Base-by-base conservation (phyloP, 1,284 basidiomycete species). In the Dichomitus squalens region DNA sequence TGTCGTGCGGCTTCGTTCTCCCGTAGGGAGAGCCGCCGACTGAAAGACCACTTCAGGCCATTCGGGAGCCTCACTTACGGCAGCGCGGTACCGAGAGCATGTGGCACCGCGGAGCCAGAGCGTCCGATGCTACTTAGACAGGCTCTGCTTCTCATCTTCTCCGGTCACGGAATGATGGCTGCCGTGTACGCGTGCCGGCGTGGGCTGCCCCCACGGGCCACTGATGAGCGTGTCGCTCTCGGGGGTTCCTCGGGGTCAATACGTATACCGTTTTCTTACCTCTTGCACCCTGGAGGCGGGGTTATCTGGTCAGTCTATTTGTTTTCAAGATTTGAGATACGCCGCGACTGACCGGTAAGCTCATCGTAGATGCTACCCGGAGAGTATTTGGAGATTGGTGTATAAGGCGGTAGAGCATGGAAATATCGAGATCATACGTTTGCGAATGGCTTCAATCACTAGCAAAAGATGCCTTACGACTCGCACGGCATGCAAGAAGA, bases 81-180 rank as follows among this genome's bases (percentile, higher is more conserved):
- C 58, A 58, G 25, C 35, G 58, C 61, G 61, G 61, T 35, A 43
- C 61, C 61, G 58, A 60, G 27, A 40, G 44, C 47, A 46, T 31
- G 35, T 16, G 39, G 31, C 20, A 27, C 41, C 38, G 40, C 36
- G 20, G 16, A 48, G 29, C 51, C 39, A 41, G 55, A 23, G 48
- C n/a, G n/a, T 31, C 29, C 33, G 33, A 36, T 27, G 12, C 38
- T 44, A 44, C 43, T 18, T 33, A 29, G 48, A 25, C 35, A 53
- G 35, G 20, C 20, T n/a, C 23, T 18, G 33, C 57, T 62, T 62
- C 60, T 40, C 8, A 34, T 36, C 33, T 59, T 54, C 60, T 9
- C 18, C 27, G 41, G 11, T 18, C 21, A 29, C 51, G 38, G 29
- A 44, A 43, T 18, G 31, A 41, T 49, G 27, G 34, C 35, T 43